A percentile compares a stretch with the other conserved stretches of the same genome.
Conservation (phyloP, 2,329 filamentous ascomycete genomes). For the Phaeosphaeria sp. region DNA sequence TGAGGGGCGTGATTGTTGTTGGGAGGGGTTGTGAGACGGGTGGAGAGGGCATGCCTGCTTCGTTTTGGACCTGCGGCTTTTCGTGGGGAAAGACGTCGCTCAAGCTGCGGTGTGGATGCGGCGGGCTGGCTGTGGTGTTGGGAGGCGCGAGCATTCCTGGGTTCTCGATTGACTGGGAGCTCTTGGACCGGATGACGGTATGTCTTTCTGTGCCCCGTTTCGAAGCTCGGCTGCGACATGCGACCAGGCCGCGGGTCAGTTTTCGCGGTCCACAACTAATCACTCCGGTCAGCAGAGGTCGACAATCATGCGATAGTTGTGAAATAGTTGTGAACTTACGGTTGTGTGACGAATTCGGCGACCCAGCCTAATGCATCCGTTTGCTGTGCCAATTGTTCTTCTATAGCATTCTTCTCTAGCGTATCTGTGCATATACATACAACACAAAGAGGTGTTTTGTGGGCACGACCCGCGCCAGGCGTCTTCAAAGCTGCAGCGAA, state of each 20-base stretch:
- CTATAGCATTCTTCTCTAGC: slow-evolving; percentile 32
- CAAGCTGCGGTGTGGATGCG: slow-evolving; percentile 29
- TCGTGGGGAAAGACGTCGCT: slow-evolving; percentile 27
- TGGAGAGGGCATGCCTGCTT: slow-evolving; percentile 15
- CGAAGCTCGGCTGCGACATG: slow-evolving; percentile 27
- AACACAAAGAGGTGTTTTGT: slow-evolving; percentile 26
- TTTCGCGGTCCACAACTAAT: slow-evolving; percentile 36
- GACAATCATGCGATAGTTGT: background rate
- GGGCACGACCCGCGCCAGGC: slow-evolving; percentile 16
- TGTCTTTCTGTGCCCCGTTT: slow-evolving; percentile 18
- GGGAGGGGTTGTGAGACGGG: slow-evolving; percentile 21
- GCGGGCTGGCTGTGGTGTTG: slow-evolving; percentile 7
- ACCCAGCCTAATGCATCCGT: slow-evolving; percentile 35
- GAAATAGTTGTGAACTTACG: too few species aligned
- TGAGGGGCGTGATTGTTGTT: slow-evolving; percentile 23
- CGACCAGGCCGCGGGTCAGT: slow-evolving; percentile 29
- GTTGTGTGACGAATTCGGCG: slow-evolving; percentile 34
- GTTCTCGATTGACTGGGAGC: slow-evolving; percentile 11
- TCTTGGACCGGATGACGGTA: slow-evolving; percentile 25
- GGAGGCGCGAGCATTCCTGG: slow-evolving; percentile 18
- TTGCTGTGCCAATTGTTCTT: slow-evolving; percentile 27
- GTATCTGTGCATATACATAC: slow-evolving; percentile 39
- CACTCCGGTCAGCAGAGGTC: background rate
- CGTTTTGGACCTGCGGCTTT: background rate
- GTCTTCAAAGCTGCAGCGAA: slow-evolving; percentile 28